Percentiles rank a stretch among this genome's conserved stretches.
These are phyloP conservation scores for Aspergillus cavernicola DNA, from an alignment of 495 filamentous ascomycete genomes.

Conservation along the genomic window DNA sequence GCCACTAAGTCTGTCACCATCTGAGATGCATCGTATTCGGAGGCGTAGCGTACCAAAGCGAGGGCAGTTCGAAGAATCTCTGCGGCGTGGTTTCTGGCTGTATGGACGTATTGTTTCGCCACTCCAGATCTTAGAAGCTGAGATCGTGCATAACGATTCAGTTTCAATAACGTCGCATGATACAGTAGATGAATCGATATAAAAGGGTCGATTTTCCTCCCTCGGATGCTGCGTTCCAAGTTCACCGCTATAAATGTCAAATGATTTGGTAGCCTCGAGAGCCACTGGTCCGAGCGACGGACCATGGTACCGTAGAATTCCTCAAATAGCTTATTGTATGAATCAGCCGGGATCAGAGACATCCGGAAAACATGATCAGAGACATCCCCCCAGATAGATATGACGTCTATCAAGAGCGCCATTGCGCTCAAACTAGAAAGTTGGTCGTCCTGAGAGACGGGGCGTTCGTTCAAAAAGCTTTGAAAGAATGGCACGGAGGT, in stretches of 20 bases:
- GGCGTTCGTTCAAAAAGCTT: constrained; percentile 33
- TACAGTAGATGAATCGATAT: constrained; percentile 60
- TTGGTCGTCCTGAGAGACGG: constrained; percentile 25
- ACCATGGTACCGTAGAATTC: constrained; percentile 49
- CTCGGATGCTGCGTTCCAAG: constrained; percentile 42
- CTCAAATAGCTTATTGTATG: constrained; percentile 42
- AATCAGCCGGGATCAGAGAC: constrained; percentile 42
- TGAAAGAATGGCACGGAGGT: constrained; percentile 56
- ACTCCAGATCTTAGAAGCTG: constrained; percentile 28
- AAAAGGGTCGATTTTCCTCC: constrained; percentile 49
- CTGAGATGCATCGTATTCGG: constrained; percentile 21
- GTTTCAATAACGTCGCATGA: constrained; percentile 55
- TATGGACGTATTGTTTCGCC: constrained; percentile 34
- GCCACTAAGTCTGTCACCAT: constrained; percentile 13
- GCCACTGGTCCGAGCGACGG: constrained; percentile 47
- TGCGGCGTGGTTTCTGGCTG: constrained; percentile 40
- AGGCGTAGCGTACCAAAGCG: constrained; percentile 24
- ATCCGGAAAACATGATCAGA: constrained; percentile 54
- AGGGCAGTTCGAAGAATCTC: constrained; percentile 35
- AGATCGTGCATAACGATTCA: constrained; percentile 57
- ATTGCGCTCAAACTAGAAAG: constrained; percentile 47
- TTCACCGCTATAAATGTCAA: constrained; percentile 48
- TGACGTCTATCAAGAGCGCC: constrained; percentile 57
- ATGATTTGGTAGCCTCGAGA: constrained; percentile 42
- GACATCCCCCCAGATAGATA: constrained; percentile 62